Evolutionary conservation across 768 basidiomycete species (phyloP), one percentile per base, ranked within the genome.

Genomic region (Rhizopogon sp.): DNA sequence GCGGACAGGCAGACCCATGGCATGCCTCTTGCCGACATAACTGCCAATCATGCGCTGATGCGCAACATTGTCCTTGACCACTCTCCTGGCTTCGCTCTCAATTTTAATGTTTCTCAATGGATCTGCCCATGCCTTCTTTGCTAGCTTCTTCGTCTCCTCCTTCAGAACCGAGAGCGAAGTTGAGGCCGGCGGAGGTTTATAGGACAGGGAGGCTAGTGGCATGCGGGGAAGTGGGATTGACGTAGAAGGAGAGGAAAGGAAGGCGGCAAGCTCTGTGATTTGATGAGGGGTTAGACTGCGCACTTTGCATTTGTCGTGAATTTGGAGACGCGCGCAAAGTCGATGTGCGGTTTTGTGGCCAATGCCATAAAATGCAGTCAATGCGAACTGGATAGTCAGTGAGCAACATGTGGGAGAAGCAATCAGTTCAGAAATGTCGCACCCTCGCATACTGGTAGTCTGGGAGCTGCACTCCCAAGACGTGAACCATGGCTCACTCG

Each of bases 11-110:
- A 96, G 72, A 56, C 86, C 83, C 86, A 94, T 92, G 7, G 93
- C 93, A 69, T 98, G 96, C 70, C 94, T 77, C 76, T 84, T 84
- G 49, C 97, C 97, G 50, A 92, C 84, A 70, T 96, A 95, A 61
- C 88, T 93, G 46, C 96, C 96, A 70, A 98, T 93, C 80, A 88
- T 88, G 58, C 92, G 78, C 71, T 94, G 85, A 73, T 97, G 94
- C 5, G 83, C 85, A 68, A 99, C 95, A 68, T 98, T 94, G 69
- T 92, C 92, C 73, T 85, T 82, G 63, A 95, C 78, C 67, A 85
- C 80, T 63, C 88, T 81, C 69, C 79, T 82, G 65, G 95, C 73
- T 70, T 98, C 97, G 17, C 87, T 82, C 74, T 98, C 96, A 57
- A 97, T 87, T 75, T 83, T 87, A 60, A 98, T 68, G 44, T 80